A percentile compares a stretch with the other conserved stretches of the same genome.
phyloP scores from a whole-genome alignment of 768 basidiomycete genomes.

The Butyriboletus loyo region DNA sequence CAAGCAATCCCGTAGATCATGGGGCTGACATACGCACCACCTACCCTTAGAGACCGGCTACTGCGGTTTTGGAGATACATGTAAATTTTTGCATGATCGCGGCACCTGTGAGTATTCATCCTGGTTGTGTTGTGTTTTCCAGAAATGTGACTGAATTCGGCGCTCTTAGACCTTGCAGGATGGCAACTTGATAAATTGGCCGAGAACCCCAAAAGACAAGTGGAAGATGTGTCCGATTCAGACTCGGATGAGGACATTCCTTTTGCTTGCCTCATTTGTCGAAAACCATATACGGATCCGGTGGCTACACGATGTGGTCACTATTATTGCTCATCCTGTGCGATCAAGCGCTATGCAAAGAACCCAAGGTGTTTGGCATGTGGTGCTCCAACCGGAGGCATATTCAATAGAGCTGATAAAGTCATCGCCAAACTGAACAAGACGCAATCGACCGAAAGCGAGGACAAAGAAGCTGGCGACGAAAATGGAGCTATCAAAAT shows the following conservation, averaged over 20 bases:
- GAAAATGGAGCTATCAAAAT: conserved; percentile 49
- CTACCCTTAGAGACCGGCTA: conserved; percentile 85
- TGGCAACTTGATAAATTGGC: conserved; percentile 98
- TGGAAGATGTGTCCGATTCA: conserved; percentile 54
- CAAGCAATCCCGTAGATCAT: conserved; percentile 11
- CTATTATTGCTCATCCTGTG: conserved; percentile 94
- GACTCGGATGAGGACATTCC: conserved; percentile 88
- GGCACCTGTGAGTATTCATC: conserved; percentile 73
- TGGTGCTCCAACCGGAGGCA: conserved; percentile 87
- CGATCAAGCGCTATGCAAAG: conserved; percentile 90
- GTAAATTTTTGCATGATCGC: conserved; percentile 98
- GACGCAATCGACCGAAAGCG: conserved; percentile 54
- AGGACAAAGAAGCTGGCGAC: conserved; percentile 42
- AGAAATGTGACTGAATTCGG: conserved; percentile 8
- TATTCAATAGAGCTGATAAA: conserved; percentile 95
- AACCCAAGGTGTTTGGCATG: conserved; percentile 96
- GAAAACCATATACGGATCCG: conserved; percentile 92
- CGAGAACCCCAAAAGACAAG: conserved; percentile 64
- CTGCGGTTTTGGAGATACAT: conserved; percentile 98
- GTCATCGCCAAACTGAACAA: conserved; percentile 84
- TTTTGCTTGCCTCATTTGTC: conserved; percentile 97
- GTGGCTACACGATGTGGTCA: conserved; percentile 96
- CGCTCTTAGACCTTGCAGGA: conserved; percentile 77
- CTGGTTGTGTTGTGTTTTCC: not conserved
- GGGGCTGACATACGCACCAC: conserved; percentile 5